Percentiles rank a stretch among this genome's conserved stretches.
These are phyloP conservation scores for Fusarium acutatum DNA, from an alignment of 2,329 filamentous ascomycete genomes.

Conservation along the genomic window DNA sequence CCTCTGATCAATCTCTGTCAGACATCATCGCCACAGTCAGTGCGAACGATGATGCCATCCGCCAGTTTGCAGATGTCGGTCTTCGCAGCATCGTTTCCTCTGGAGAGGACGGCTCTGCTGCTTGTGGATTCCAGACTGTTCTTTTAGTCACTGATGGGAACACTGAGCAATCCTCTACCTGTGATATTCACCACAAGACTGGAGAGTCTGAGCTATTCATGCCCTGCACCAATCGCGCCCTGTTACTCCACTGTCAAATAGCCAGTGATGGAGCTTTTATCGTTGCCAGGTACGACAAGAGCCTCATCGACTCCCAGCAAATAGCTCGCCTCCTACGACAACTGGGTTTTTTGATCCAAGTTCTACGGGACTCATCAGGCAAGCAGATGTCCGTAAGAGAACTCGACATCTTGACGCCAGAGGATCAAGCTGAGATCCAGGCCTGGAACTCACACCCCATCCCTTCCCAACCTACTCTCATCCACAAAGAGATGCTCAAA, in stretches of 20 bases:
- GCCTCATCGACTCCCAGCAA: neutral
- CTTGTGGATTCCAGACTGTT: conserved; percentile 13
- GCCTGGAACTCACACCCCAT: neutral
- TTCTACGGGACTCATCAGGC: neutral
- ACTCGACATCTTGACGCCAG: neutral
- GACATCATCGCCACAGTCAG: neutral
- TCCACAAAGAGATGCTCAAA: conserved; percentile 7
- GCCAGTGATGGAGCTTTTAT: neutral
- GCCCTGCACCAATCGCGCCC: conserved; percentile 8
- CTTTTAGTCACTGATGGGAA: neutral
- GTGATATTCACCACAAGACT: neutral
- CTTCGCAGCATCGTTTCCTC: neutral
- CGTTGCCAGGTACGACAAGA: neutral
- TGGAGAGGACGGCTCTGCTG: conserved; percentile 3
- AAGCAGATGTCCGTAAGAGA: no score
- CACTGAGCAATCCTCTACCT: accelerated
- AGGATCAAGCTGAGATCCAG: conserved; percentile 4
- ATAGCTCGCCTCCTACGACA: neutral
- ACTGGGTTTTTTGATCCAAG: neutral
- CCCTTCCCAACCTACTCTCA: neutral
- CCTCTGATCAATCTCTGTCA: neutral
- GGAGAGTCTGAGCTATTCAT: neutral
- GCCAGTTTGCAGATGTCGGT: neutral
- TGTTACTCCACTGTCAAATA: neutral
- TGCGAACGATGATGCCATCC: neutral